Evolutionary conservation across 441 rosid genomes (phyloP).

Genomic region (Croton setiger): DNA sequence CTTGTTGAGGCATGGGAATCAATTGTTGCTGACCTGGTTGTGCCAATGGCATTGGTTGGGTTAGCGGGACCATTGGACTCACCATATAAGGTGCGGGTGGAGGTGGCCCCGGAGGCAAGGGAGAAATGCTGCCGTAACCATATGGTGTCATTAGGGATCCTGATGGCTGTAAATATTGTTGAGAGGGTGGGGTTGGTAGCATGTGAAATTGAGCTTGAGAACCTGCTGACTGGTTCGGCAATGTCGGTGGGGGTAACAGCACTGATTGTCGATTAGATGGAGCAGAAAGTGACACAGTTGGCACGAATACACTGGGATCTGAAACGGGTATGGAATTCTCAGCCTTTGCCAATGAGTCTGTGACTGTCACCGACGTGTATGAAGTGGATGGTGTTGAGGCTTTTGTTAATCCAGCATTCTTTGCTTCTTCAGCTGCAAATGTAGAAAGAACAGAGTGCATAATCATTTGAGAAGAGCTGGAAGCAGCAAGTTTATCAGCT

Average conservation of each 20-base stretch:
- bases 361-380: constrained; percentile 7
- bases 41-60: constrained; percentile 34
- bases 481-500: constrained; percentile 83
- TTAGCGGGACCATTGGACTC: constrained; percentile 47
- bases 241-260: constrained; percentile 29
- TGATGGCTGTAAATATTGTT: constrained; percentile 62
- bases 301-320: constrained; percentile 41
- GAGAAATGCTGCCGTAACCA: constrained; percentile 42
- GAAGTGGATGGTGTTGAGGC: constrained; percentile 29
- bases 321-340: constrained; percentile 40
- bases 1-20: constrained; percentile 37
- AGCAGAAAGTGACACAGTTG: constrained; percentile 37
- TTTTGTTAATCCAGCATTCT: constrained; percentile 42
- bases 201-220: constrained; percentile 58
- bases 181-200: constrained; percentile 45
- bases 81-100: constrained; percentile 53
- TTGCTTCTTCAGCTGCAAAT: constrained; percentile 90
- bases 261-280: constrained; percentile 35
- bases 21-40: constrained; percentile 33
- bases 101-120: constrained; percentile 58
- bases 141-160: constrained; percentile 34
- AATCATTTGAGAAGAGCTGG: constrained; percentile 85
- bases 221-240: constrained; percentile 45
- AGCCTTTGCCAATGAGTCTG: constrained; percentile 29
- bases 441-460: constrained; percentile 90